Percentiles rank a stretch among this genome's conserved stretches.
Evolutionary conservation across 257 asterid species (phyloP).

Genomic region (Primulina eburnea): DNA sequence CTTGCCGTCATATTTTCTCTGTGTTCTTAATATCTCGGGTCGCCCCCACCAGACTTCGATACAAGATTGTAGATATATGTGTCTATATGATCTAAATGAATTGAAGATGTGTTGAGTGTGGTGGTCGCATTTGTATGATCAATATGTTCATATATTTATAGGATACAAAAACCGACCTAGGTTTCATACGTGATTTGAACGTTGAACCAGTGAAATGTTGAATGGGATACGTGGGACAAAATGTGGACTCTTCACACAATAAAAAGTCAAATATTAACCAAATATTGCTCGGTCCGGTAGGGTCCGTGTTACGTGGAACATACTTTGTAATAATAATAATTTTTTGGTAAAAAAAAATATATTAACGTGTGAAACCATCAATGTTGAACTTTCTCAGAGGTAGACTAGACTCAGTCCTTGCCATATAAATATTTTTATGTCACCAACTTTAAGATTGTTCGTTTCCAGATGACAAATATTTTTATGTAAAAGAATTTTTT

Average conservation of each 20-base stretch:
- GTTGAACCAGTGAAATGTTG: slow-evolving; percentile 17
- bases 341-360: not conserved
- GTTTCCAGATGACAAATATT: not conserved
- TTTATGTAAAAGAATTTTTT: not conserved
- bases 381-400: slow-evolving; percentile 23
- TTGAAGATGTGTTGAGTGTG: not conserved
- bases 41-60: slow-evolving; percentile 32
- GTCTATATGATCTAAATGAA: not conserved
- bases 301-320: not conserved
- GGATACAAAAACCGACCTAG: not conserved
- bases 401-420: not conserved
- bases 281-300: not conserved
- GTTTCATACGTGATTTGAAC: not conserved
- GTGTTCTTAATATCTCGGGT: slow-evolving; percentile 40
- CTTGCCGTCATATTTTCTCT: slow-evolving; percentile 36
- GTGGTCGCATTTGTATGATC: slow-evolving; percentile 4
- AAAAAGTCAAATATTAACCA: slow-evolving; percentile 15
- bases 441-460: not conserved
- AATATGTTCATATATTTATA: slow-evolving; percentile 26
- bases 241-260: not conserved
- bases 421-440: too few species aligned
- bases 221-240: slow-evolving; percentile 7
- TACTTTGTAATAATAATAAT: slow-evolving; percentile 14
- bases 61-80: not conserved
- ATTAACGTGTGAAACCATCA: slow-evolving; percentile 31